These are phyloP conservation scores for Brettanomyces anomalus DNA, from an alignment of 805 yeast genomes.

Conservation along the genomic window DNA sequence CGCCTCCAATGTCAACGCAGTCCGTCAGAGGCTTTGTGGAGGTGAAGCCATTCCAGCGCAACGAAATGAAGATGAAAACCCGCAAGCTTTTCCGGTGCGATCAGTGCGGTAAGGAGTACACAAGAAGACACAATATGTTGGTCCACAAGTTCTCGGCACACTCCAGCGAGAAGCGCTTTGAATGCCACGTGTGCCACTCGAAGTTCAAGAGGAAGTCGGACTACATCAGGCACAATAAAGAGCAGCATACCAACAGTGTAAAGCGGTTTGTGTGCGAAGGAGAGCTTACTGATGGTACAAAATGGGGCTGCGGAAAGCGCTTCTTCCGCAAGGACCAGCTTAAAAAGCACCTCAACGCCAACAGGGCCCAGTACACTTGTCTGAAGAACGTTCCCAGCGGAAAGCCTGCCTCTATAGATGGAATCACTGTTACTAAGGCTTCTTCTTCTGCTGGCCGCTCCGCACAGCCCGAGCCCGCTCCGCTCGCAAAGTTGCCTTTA, in stretches of 20 bases:
- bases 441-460: not conserved
- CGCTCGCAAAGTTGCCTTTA: not conserved
- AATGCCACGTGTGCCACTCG: constrained; percentile 3
- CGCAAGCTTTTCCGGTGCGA: constrained; percentile 16
- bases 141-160: constrained; percentile 21
- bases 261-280: constrained; percentile 6
- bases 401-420: not conserved
- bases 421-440: not conserved
- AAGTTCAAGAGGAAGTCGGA: constrained; percentile 7
- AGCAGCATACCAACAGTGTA: constrained; percentile 4
- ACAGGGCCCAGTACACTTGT: constrained; percentile 4
- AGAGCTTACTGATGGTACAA: constrained; percentile 3
- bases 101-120: constrained; percentile 18
- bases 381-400: not conserved
- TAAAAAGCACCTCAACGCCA: constrained; percentile 5
- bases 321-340: constrained; percentile 7
- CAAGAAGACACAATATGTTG: constrained; percentile 20
- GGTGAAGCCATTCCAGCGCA: no score
- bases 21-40: no score
- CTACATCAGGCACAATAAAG: constrained; percentile 6
- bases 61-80: no score
- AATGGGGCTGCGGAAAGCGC: constrained; percentile 8
- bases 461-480: not conserved
- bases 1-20: no score
- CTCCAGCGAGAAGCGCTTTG: constrained; percentile 16